Evolutionary conservation across 23 red algal species (phyloP), one percentile per base, ranked within the genome.

Genomic region (Agarophyton chilense): DNA sequence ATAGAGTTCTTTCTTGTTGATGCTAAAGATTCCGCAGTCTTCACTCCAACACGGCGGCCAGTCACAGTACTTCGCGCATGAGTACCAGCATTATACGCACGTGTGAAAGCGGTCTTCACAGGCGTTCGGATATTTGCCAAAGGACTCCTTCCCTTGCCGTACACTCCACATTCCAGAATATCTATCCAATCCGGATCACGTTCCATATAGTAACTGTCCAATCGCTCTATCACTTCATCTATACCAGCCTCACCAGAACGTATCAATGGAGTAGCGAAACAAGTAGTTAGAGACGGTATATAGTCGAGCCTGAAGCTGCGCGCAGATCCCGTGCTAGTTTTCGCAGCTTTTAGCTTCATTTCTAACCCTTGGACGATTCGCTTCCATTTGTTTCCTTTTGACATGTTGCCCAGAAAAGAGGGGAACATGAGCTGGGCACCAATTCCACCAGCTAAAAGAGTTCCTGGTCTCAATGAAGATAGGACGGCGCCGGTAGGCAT

Each of bases 391-490:
- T 84, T 91, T 25, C 71, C 78, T 43, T 92, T 95, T 36, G 85
- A 92, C 28, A 93, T 79, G 63, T 99, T 99, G 29, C 97, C 97
- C 25, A 99, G 78, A 40, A 81, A 87, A 29, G 97, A 89, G 2
- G 97, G 97, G 84, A 99, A 99, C 64, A 60, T 45, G 19, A 84
- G 53, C 34, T 92, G 91, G 12, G 40, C 72, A 10, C 77, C 61
- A 39, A 85, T 53, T 71, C 87, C 64, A 13, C 86, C 96, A 36
- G 89, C 84, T n/a, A 98, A n/a, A 13, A 94, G 33, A 38, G 55
- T 65, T 55, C 90, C 93, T n/a, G 97, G 97, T 60, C 82, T 84
- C 38, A 99, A 44, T 45, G 81, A 64, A 25, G 87, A 88, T 36
- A 99, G 34, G 11, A 99, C 24, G 21, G 93, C 97, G 38, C 58